Evolutionary conservation across 2,329 filamentous ascomycete genomes (phyloP), one percentile per base, ranked within the genome.

Genomic region (Endocalyx cinctus): DNA sequence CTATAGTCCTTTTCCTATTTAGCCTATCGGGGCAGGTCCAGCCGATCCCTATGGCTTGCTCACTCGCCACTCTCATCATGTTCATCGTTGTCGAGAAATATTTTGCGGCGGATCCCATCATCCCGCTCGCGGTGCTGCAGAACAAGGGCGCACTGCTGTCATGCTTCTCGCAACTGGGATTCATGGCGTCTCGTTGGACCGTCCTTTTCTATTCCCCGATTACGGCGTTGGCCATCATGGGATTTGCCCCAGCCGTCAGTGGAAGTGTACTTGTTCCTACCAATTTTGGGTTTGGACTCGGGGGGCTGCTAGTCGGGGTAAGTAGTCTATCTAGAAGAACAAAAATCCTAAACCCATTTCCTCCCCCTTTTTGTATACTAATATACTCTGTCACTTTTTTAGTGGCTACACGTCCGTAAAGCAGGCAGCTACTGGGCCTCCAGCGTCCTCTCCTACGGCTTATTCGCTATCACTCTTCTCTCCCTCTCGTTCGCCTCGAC

Each of bases 141-240:
- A 86, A 81, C 10, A 74, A 82, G 17, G 82, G 80, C 18, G 77
- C 85, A 1, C 64, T 90, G 4, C 61, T 90, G 15, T 83, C 83
- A 1, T 90, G 86, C 51, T 51, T 89, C 15, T 74, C 81, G 1
- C 85, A 87, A 31, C 70, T 89, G 0, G 79, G 82, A 14, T 74
- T 87, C 55, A 90, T 94, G 84, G 79, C 84, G 53, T 73, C 83
- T 2, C 80, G 87, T 37, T 94, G 86, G 87, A 72, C 72, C 6
- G 71, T 94, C 2, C 67, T 94, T 6, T 92, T 88, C 64, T 94
- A 87, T 59, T 74, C 82, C 0, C 87, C 87, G 0, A 77, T 87
- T 27, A 89, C 87, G 48, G 82, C 85, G 20, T 77, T 92, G 37
- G 83, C 84, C 4, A 81, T 92, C 2, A 77, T 81, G 3, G 76